phyloP scores from a whole-genome alignment of 257 asterid genomes.

The Euphrasia confusa region DNA sequence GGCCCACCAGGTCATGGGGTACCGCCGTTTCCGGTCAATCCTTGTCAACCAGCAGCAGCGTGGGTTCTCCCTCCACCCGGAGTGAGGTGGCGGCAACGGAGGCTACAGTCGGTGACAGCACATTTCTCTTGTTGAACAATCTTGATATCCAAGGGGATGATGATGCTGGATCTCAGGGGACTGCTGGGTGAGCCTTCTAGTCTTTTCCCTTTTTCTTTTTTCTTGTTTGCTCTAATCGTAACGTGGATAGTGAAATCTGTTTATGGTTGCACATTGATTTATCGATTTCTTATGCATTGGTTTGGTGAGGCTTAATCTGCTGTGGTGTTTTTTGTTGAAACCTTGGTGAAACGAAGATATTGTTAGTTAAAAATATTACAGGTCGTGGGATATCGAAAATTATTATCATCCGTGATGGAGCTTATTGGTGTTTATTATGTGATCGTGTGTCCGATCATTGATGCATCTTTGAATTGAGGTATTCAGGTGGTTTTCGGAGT shows the following conservation, averaged over 20 bases:
- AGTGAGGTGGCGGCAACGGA: slow-evolving; percentile 80
- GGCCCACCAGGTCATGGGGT: slow-evolving; percentile 75
- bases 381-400: not conserved
- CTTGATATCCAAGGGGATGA: slow-evolving; percentile 88
- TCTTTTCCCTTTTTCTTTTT: not conserved
- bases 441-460: not conserved
- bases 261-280: not conserved
- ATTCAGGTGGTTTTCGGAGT: not conserved
- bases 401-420: slow-evolving; percentile 4
- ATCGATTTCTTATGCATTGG: slow-evolving; percentile 8
- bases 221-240: not conserved
- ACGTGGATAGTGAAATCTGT: not conserved
- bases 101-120: slow-evolving; percentile 60
- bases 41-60: slow-evolving; percentile 83
- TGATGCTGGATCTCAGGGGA: slow-evolving; percentile 84
- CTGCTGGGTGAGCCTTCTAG: slow-evolving; percentile 61
- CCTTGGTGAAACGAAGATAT: too few species aligned
- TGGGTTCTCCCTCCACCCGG: slow-evolving; percentile 91
- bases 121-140: slow-evolving; percentile 54
- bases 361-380: not conserved
- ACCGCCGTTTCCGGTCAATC: slow-evolving; percentile 89
- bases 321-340: slow-evolving; percentile 4
- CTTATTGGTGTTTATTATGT: slow-evolving; percentile 13
- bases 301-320: not conserved
- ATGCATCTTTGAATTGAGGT: not conserved